Percentiles rank a stretch among this genome's conserved stretches.
Evolutionary conservation across 305 asterid genomes (phyloP).

Genomic region (Fraxinus sp.): DNA sequence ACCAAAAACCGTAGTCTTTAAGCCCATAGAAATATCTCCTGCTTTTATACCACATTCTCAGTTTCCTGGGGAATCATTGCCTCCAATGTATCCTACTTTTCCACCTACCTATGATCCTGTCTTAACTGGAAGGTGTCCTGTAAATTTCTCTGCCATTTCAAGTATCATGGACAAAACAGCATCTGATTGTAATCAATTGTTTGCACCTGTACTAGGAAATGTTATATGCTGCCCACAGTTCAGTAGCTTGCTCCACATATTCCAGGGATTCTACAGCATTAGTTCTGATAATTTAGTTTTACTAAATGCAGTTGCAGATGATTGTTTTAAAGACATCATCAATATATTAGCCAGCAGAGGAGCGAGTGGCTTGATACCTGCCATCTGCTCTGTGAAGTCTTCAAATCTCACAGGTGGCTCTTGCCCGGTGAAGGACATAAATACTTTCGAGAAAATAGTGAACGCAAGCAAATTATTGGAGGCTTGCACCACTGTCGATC

Average conservation of each 20-base stretch:
- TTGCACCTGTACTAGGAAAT: constrained; percentile 77
- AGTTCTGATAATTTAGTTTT: constrained; percentile 67
- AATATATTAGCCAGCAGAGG: constrained; percentile 93
- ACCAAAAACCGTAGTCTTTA: constrained; percentile 59
- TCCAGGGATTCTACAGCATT: constrained; percentile 77
- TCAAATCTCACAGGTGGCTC: constrained; percentile 86
- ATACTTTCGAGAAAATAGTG: constrained; percentile 70
- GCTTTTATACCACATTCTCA: constrained; percentile 71
- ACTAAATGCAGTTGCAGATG: constrained; percentile 73
- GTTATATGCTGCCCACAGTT: constrained; percentile 98
- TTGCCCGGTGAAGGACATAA: constrained; percentile 82
- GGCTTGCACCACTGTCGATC: constrained; percentile 81
- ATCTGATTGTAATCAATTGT: constrained; percentile 71
- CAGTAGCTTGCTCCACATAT: constrained; percentile 86
- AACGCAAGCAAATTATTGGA: constrained; percentile 85
- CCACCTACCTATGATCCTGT: constrained; percentile 82
- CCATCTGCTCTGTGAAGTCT: constrained; percentile 70
- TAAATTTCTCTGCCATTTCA: constrained; percentile 79
- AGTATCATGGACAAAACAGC: constrained; percentile 80
- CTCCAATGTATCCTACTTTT: constrained; percentile 91
- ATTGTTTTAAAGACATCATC: constrained; percentile 93
- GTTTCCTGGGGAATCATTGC: constrained; percentile 59
- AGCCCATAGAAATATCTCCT: constrained; percentile 89
- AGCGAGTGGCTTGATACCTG: constrained; percentile 73
- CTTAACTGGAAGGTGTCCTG: constrained; percentile 93